These are phyloP conservation scores for Effrenium voratum DNA, from an alignment of 73 alveolate species.

Conservation along the genomic window DNA sequence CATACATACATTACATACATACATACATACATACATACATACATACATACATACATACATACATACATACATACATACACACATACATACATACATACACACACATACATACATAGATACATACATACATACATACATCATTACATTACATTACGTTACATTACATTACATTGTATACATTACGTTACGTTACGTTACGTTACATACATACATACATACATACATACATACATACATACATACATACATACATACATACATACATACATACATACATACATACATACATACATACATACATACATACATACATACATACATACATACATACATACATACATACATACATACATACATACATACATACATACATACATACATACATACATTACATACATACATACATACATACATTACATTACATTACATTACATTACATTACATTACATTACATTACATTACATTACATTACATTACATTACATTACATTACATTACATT, in stretches of 20 bases:
- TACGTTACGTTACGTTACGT: neutral
- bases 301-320: too few relatives aligned
- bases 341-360: too few relatives aligned
- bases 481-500: too few relatives aligned
- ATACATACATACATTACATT: neutral
- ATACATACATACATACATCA: neutral
- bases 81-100: neutral
- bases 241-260: neutral
- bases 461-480: too few relatives aligned
- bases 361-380: too few relatives aligned
- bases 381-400: neutral
- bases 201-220: neutral
- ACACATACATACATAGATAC: neutral
- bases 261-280: neutral
- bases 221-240: neutral
- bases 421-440: too few relatives aligned
- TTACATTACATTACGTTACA: neutral
- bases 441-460: too few relatives aligned
- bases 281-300: too few relatives aligned
- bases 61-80: neutral
- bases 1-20: too few relatives aligned
- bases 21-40: too few relatives aligned
- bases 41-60: neutral
- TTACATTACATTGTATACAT: neutral
- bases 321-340: too few relatives aligned